Evolutionary conservation across 2,329 filamentous ascomycete genomes (phyloP), one percentile per base, ranked within the genome.

Genomic region (Botrytis elliptica): DNA sequence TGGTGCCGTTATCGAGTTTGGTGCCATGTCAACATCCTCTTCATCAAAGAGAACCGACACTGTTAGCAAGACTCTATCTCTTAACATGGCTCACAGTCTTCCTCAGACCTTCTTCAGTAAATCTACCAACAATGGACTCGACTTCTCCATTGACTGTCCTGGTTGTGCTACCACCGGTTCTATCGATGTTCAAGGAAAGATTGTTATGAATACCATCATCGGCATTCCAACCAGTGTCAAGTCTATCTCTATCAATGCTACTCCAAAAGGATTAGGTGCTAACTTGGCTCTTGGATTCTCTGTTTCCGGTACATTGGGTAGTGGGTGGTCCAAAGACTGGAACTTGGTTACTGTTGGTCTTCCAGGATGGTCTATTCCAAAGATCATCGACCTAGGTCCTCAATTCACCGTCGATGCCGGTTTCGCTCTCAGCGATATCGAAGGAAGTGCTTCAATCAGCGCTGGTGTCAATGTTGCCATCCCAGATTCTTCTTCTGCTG

Each of bases 381-480:
- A 57, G 12, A 63, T 74, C n/a, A 36, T 74, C 9, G 36, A n/a
- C 22, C 46, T 74, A 3, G 72, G 72, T 59, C 72, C 72, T 36
- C 46, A 65, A n/a, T 71, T 74, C n/a, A 64, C 25, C 16, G 62
- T 74, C n/a, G 72, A 74, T 71, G 72, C 72, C 20, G 69, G 69
- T 65, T 74, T 74, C 8, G 2, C 3, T 33, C 46, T 74, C 10
- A 71, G 67, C 33, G 69, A 52, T 33, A 59, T 74, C 20, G 25
- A 63, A 25, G 72, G 72, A 20, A n/a, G 25, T 57, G 69, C 69
- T n/a, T n/a, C 42, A 6, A 60, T 71, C 20, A 55, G 40, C 5
- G 69, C 59, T 9, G 72, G 72, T n/a, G 29, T 74, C 20, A 42
- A 66, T 2, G 20, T 66, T 25, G 46, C 40, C 25, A 66, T 74